Base-by-base conservation (phyloP, 441 rosid genomes). In the Isatis lusitanica region DNA sequence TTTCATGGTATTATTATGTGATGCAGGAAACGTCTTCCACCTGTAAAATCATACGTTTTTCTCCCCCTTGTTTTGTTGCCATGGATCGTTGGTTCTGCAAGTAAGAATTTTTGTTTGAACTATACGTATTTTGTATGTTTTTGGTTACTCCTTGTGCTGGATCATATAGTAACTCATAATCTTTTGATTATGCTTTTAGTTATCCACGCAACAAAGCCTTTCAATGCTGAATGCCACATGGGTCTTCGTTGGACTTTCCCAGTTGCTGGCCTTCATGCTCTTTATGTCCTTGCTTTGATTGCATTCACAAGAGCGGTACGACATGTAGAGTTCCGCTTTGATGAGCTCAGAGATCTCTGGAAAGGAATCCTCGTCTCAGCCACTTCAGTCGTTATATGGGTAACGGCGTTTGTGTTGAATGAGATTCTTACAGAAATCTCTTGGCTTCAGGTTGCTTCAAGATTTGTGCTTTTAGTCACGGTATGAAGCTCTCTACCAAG, bases 301-400 rank as follows among this genome's bases (percentile, higher is more conserved):
- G 87, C 84, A 62, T 86, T 90, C 71, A 85, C 90, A 5, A 72
- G 83, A 62, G 88, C 90, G 0, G 76, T 91, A 68, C 86, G 85
- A 42, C 98, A 90, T 76, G 81, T 94, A 57, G 96, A 94, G 76
- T 94, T 94, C 74, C 84, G 90, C 52, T 94, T 94, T 81, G 86
- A 91, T 59, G 96, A 94, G 79, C 87, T 94, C 78, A 91, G 71
- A 81, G 95, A 94, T 80, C 92, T 90, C 56, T 88, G 93, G 98
- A 77, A 72, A 68, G 98, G 94, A 47, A 91, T 91, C 57, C 84
- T 87, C 48, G 81, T 94, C 74, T 84, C 97, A 50, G 85, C 85
- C 39, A 75, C 75, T 70, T 77, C 91, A 40, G 79, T 91, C 13
- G 86, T 93, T 94, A 87, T 76, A 35, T 94, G 97, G 97, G 76